Evolutionary conservation across 768 basidiomycete species (phyloP).

Genomic region (Tephrocybe sp.): DNA sequence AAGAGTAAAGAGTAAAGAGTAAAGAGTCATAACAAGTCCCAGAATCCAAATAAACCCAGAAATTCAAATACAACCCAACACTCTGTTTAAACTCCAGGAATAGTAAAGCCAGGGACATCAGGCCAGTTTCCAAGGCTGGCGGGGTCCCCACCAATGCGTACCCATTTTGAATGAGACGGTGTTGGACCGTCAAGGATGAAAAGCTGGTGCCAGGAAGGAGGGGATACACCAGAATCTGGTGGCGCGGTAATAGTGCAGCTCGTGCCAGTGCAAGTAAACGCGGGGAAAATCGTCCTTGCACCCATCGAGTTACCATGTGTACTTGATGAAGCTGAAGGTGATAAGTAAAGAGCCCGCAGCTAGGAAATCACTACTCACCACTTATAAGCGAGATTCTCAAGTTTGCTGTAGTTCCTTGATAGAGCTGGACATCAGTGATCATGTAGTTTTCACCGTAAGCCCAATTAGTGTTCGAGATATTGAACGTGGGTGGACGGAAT

Average conservation of each 20-base stretch:
- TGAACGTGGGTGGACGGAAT: slow-evolving; percentile 60
- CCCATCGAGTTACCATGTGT: slow-evolving; percentile 82
- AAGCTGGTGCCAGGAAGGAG: slow-evolving; percentile 77
- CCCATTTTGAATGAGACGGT: slow-evolving; percentile 72
- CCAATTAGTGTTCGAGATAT: slow-evolving; percentile 63
- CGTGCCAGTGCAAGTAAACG: slow-evolving; percentile 65
- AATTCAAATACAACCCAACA: slow-evolving; percentile 13
- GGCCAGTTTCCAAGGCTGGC: slow-evolving; percentile 74
- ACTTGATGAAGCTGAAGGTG: slow-evolving; percentile 58
- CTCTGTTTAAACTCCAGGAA: slow-evolving; percentile 55
- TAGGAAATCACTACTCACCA: slow-evolving; percentile 39
- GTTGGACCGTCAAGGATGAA: slow-evolving; percentile 80
- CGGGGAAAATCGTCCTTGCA: slow-evolving; percentile 69
- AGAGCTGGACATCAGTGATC: slow-evolving; percentile 47
- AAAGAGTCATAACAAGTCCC: too few relatives aligned
- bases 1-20: too few relatives aligned
- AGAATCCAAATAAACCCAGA: slow-evolving; percentile 10
- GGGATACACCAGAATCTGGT: slow-evolving; percentile 64
- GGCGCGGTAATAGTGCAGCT: slow-evolving; percentile 79
- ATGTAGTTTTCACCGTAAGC: slow-evolving; percentile 47
- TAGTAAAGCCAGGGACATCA: slow-evolving; percentile 61
- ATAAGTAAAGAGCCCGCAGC: slow-evolving; percentile 6
- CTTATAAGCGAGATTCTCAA: slow-evolving; percentile 66
- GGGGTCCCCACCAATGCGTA: slow-evolving; percentile 81
- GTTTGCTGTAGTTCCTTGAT: slow-evolving; percentile 39